Percentiles rank a stretch among this genome's conserved stretches.
Conservation (phyloP, 2,329 filamentous ascomycete species). For the Parastagonospora avenae region DNA sequence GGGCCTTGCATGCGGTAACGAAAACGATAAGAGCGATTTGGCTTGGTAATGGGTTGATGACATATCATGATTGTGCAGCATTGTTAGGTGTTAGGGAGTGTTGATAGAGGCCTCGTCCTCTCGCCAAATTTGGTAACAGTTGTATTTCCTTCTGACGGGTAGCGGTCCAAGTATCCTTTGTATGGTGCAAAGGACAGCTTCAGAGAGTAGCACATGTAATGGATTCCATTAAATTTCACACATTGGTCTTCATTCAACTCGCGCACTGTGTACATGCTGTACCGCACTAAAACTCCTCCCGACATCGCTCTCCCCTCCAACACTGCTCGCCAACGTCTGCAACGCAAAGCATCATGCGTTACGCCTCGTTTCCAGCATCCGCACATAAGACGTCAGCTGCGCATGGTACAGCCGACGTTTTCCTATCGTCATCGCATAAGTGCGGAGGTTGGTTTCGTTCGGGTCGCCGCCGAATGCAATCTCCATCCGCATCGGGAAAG, state of each 20-base stretch:
- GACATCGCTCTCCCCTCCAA: too few relatives aligned
- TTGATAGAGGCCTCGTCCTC: constrained; percentile 23
- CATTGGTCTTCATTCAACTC: too few relatives aligned
- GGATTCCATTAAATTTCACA: too few relatives aligned
- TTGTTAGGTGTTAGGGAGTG: constrained; percentile 24
- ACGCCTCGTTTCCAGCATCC: not conserved
- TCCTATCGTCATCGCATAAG: constrained; percentile 3
- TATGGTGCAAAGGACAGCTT: not conserved
- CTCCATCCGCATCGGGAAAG: constrained; percentile 5
- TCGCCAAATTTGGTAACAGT: constrained; percentile 1
- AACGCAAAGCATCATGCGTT: not conserved
- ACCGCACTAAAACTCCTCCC: too few relatives aligned
- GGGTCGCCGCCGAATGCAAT: not conserved
- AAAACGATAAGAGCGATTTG: constrained; percentile 34
- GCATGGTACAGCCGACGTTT: not conserved
- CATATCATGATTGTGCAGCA: constrained; percentile 16
- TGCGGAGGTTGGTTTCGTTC: not conserved
- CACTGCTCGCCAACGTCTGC: too few relatives aligned
- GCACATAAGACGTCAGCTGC: not conserved
- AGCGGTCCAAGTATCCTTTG: not conserved
- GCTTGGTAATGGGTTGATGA: constrained; percentile 23
- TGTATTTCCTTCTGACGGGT: not conserved
- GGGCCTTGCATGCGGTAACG: constrained; percentile 30
- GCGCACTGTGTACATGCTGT: too few relatives aligned
- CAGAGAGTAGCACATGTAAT: not conserved